Evolutionary conservation across 2,329 filamentous ascomycete species (phyloP).

Genomic region (Talaromyces sp.): DNA sequence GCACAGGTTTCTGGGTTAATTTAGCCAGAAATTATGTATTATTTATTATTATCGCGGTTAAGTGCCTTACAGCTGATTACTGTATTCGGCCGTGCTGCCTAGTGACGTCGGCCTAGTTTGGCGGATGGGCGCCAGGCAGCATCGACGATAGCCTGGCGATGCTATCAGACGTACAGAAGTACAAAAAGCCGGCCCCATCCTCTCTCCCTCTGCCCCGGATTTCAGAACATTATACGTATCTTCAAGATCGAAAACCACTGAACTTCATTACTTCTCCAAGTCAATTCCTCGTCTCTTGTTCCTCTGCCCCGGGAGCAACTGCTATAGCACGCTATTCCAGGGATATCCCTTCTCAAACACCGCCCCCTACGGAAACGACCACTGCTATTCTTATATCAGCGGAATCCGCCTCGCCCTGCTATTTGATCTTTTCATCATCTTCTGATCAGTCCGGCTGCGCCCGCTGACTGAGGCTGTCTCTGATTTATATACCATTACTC

Average conservation of each 20-base stretch:
- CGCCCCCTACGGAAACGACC: neutral
- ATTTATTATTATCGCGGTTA: neutral
- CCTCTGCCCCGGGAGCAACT: neutral
- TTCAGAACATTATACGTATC: neutral
- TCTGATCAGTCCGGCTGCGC: conserved; percentile 8
- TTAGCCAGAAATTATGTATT: no score
- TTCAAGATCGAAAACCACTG: neutral
- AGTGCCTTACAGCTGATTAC: neutral
- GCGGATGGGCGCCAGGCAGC: neutral
- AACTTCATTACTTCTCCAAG: neutral
- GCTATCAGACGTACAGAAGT: neutral
- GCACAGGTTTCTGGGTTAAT: neutral
- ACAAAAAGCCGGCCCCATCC: neutral
- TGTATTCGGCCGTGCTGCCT: neutral
- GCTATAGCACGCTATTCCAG: neutral
- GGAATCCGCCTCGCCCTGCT: neutral
- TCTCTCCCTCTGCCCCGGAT: neutral
- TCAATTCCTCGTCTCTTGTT: neutral
- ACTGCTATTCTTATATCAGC: neutral
- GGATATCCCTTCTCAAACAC: neutral
- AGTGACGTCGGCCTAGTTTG: neutral
- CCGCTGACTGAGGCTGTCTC: neutral
- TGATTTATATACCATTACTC: neutral
- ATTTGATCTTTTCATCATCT: neutral
- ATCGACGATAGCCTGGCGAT: neutral